phyloP scores from a whole-genome alignment of 768 basidiomycete genomes.

The Suillus subaureus region DNA sequence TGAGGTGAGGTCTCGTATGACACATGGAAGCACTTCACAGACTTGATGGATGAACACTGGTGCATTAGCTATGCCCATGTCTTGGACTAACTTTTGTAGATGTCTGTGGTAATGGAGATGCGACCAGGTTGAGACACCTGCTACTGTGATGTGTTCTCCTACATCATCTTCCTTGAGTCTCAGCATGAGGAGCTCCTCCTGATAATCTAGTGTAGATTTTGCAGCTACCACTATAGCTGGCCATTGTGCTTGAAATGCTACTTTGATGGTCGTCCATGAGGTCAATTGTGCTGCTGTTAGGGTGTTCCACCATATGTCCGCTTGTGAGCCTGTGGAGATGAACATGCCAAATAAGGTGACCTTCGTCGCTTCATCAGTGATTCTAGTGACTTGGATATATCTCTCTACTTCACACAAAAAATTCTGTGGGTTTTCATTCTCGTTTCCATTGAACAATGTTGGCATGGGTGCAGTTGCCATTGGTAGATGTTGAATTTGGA shows the following conservation, averaged over 20 bases:
- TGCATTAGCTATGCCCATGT: background rate
- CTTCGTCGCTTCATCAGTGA: background rate
- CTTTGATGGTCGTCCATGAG: no score
- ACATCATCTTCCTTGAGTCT: background rate
- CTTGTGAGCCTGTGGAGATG: background rate
- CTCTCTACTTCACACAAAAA: background rate
- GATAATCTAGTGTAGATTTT: background rate
- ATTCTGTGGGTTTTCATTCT: background rate
- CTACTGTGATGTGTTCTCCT: background rate
- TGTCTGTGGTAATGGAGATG: background rate
- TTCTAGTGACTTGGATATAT: background rate
- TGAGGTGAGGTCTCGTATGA: background rate
- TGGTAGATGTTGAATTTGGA: background rate
- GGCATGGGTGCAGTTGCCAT: background rate
- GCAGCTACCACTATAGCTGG: no score
- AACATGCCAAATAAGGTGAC: background rate
- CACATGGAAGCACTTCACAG: background rate
- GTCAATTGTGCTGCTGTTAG: no score
- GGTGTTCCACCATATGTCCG: no score
- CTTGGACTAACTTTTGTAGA: background rate
- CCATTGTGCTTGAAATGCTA: no score
- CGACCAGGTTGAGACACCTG: background rate
- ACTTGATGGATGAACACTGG: background rate
- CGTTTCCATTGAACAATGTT: background rate
- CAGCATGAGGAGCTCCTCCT: background rate